A percentile compares a stretch with the other conserved stretches of the same genome.
phyloP scores from a whole-genome alignment of 192 early-diverging fungal species.

The Diversispora epigaea region DNA sequence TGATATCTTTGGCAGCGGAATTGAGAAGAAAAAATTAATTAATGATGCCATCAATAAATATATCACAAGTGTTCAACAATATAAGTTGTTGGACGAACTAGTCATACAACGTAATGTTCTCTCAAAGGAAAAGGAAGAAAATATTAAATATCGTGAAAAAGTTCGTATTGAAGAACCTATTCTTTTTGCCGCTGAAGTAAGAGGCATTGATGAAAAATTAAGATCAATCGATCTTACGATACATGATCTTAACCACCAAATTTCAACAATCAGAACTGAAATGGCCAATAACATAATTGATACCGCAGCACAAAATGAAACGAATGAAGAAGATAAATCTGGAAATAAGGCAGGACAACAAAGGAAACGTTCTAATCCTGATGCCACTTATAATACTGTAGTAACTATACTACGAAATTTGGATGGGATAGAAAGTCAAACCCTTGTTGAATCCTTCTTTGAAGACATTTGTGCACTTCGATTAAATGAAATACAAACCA shows the following conservation, averaged over 20 bases:
- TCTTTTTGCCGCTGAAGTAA: slow-evolving; percentile 29
- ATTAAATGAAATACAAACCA: no score
- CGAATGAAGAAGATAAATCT: slow-evolving; percentile 32
- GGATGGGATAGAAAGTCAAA: slow-evolving; percentile 48
- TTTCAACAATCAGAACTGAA: slow-evolving; percentile 52
- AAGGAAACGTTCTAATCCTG: slow-evolving; percentile 37
- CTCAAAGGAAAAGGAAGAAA: slow-evolving; percentile 48
- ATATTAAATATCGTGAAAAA: slow-evolving; percentile 49
- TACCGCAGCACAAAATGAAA: slow-evolving; percentile 21
- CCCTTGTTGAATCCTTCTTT: slow-evolving; percentile 55
- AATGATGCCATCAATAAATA: slow-evolving; percentile 57
- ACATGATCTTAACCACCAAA: slow-evolving; percentile 54
- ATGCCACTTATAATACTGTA: slow-evolving; percentile 52
- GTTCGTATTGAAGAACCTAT: slow-evolving; percentile 31
- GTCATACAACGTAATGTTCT: slow-evolving; percentile 50
- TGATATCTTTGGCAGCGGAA: slow-evolving; percentile 34
- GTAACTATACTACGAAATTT: slow-evolving; percentile 51
- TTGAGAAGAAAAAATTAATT: slow-evolving; percentile 54
- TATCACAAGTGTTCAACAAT: slow-evolving; percentile 50
- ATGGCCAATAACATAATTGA: slow-evolving; percentile 36
- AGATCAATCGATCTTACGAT: slow-evolving; percentile 59
- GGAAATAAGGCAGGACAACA: background rate
- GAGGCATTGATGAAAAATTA: slow-evolving; percentile 59
- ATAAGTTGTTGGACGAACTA: slow-evolving; percentile 56
- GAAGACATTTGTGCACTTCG: slow-evolving; percentile 57